These are phyloP conservation scores for Agaricus subrufescens DNA, from an alignment of 768 basidiomycete species.

Conservation along the genomic window DNA sequence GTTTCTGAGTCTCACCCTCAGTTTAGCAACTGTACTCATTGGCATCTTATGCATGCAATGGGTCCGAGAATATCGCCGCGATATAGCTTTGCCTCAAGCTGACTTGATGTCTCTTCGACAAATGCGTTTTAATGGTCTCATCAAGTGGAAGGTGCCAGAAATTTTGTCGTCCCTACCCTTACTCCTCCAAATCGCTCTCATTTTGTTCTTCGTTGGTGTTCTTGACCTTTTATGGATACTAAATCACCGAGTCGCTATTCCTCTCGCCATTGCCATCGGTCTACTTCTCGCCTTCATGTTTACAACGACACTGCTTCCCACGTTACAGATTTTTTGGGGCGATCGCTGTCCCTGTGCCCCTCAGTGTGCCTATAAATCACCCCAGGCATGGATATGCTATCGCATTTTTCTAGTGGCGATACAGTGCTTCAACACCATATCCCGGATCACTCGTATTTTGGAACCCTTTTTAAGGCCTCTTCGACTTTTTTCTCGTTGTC, in stretches of 20 bases:
- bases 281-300: conserved; percentile 15
- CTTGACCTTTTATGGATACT: conserved; percentile 23
- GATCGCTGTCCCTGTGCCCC: background rate
- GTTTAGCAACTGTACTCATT: conserved; percentile 14
- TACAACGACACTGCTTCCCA: conserved; percentile 20
- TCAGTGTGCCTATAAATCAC: conserved; percentile 23
- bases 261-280: conserved; percentile 17
- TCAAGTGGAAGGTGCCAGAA: conserved; percentile 22
- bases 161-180: conserved; percentile 24
- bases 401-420: conserved; percentile 13
- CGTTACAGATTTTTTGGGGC: conserved; percentile 13
- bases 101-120: conserved; percentile 18
- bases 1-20: conserved; percentile 18
- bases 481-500: background rate
- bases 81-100: conserved; percentile 4
- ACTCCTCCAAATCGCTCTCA: conserved; percentile 23
- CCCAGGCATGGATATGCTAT: conserved; percentile 20
- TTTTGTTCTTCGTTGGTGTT: conserved; percentile 26
- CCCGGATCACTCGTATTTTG: background rate
- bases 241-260: conserved; percentile 15
- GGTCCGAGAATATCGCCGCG: conserved; percentile 18
- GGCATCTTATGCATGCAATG: conserved; percentile 20
- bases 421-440: background rate
- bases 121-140: conserved; percentile 23
- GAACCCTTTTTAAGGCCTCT: background rate